phyloP scores from a whole-genome alignment of 345 rosid species.

The Citrus hindsii region DNA sequence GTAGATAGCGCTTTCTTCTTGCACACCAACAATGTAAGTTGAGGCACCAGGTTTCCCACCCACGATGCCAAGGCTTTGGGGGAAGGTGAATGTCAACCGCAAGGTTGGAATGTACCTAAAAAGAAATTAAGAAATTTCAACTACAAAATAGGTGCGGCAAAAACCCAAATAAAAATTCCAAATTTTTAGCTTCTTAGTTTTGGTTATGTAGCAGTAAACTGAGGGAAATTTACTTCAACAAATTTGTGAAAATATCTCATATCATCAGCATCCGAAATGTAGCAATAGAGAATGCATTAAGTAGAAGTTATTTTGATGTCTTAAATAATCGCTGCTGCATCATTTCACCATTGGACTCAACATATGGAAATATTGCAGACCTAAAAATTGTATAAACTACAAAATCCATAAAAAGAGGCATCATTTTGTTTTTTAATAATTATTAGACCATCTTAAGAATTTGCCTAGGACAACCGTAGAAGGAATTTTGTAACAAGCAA shows the following conservation, averaged over 20 bases:
- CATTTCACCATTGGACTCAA: neutral
- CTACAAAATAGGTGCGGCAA: neutral
- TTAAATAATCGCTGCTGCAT: neutral
- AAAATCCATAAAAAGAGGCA: neutral
- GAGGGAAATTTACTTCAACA: neutral
- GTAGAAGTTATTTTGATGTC: neutral
- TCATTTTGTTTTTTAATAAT: neutral
- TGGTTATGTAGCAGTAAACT: neutral
- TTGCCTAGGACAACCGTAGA: neutral
- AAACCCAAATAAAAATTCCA: neutral
- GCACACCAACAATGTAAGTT: conserved; percentile 86
- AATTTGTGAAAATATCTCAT: neutral
- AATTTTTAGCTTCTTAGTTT: neutral
- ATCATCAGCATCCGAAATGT: neutral
- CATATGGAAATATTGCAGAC: neutral
- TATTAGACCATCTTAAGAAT: neutral
- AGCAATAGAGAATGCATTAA: neutral
- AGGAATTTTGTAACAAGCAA: neutral
- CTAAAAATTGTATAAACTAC: neutral
- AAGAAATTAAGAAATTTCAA: conserved; percentile 12
- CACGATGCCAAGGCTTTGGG: conserved; percentile 89
- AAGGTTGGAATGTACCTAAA: conserved; percentile 81
- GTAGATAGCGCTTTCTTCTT: conserved; percentile 73
- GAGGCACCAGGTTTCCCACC: conserved; percentile 97
- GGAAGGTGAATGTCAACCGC: conserved; percentile 69